Percentiles rank a stretch among this genome's conserved stretches.
phyloP scores from a whole-genome alignment of 2,329 filamentous ascomycete species.

The Metarhizium humberi region DNA sequence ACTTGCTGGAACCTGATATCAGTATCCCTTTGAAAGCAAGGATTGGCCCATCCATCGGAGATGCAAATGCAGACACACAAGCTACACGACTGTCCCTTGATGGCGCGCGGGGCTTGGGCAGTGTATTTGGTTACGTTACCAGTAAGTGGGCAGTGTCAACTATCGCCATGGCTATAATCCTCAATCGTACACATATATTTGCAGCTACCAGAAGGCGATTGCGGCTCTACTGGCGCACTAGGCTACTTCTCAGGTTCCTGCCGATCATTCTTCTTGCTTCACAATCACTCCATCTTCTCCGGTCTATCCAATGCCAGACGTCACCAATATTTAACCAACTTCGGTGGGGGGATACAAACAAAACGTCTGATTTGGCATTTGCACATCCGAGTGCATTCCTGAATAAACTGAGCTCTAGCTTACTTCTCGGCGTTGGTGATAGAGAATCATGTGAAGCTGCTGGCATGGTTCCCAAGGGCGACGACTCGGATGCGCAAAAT shows the following conservation, averaged over 20 bases:
- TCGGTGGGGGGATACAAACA: slow-evolving; percentile 59
- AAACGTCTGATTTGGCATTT: slow-evolving; percentile 59
- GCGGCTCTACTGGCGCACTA: slow-evolving; percentile 62
- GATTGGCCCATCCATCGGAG: neutral
- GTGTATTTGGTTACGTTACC: slow-evolving; percentile 82
- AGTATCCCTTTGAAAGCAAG: neutral
- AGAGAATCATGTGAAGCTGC: slow-evolving; percentile 65
- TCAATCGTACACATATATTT: slow-evolving; percentile 91
- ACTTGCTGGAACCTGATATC: slow-evolving; percentile 19
- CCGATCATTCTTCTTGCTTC: slow-evolving; percentile 61
- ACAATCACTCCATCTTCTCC: slow-evolving; percentile 63
- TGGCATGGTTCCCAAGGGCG: slow-evolving; percentile 55
- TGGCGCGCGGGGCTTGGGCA: slow-evolving; percentile 62
- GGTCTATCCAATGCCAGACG: slow-evolving; percentile 88
- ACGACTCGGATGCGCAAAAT: slow-evolving; percentile 37
- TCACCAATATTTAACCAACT: slow-evolving; percentile 60
- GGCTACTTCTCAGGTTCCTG: slow-evolving; percentile 58
- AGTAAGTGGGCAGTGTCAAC: slow-evolving; percentile 89
- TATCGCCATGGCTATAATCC: slow-evolving; percentile 72
- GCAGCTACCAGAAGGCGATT: slow-evolving; percentile 77
- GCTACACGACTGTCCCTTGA: slow-evolving; percentile 45
- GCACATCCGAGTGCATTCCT: slow-evolving; percentile 60
- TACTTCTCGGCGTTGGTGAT: slow-evolving; percentile 69
- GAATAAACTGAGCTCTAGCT: slow-evolving; percentile 59
- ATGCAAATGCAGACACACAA: slow-evolving; percentile 9